Percentiles rank a stretch among this genome's conserved stretches.
Conservation (phyloP, 2,329 filamentous ascomycete genomes). For the Alternaria dauci region DNA sequence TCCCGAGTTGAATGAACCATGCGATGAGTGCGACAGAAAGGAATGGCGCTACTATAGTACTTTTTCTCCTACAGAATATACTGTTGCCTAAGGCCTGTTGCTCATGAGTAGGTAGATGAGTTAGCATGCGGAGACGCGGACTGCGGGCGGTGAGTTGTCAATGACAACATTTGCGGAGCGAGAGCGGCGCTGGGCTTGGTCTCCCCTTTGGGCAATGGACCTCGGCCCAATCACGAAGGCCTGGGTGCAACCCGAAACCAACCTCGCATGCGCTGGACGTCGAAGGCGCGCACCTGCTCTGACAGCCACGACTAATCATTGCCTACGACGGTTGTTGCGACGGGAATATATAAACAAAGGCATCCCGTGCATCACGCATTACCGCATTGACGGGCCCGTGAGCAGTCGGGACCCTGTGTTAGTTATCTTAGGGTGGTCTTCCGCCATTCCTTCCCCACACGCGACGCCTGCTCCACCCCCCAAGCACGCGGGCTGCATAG, state of each 20-base stretch:
- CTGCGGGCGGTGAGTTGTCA: background rate
- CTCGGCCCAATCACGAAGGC: constrained; percentile 24
- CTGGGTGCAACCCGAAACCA: constrained; percentile 16
- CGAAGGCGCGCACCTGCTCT: background rate
- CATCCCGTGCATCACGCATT: background rate
- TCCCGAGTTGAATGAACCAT: background rate
- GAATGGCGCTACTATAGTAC: background rate
- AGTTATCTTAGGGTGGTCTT: constrained; percentile 5
- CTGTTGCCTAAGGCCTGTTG: background rate
- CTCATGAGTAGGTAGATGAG: too few species aligned
- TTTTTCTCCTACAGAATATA: background rate
- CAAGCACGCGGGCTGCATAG: constrained; percentile 8
- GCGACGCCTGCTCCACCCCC: constrained; percentile 23
- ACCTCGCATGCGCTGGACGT: constrained; percentile 14
- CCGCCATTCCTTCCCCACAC: constrained; percentile 20
- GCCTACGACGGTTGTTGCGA: background rate
- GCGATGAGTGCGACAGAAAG: too few species aligned
- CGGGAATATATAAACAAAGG: too few species aligned
- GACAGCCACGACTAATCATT: background rate
- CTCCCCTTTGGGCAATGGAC: constrained; percentile 26
- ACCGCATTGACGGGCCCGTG: constrained; percentile 12
- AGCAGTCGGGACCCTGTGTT: constrained; percentile 15
- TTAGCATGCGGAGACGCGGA: background rate
- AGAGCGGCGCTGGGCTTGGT: constrained; percentile 12
- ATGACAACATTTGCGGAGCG: background rate